phyloP scores from a whole-genome alignment of 2,329 filamentous ascomycete genomes.

The Lachnellula occidentalis region DNA sequence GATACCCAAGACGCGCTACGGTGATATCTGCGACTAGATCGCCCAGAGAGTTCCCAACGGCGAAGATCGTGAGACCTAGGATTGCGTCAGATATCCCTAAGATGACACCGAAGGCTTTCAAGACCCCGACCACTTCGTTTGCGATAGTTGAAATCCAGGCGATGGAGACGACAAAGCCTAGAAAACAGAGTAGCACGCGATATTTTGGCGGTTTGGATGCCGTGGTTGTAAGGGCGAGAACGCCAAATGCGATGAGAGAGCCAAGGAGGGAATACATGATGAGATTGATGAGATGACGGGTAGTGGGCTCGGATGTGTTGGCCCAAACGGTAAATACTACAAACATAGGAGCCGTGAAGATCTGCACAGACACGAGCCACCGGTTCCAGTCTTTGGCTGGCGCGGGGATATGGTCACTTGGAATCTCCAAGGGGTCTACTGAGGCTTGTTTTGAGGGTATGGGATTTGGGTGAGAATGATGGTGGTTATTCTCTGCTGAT shows the following conservation, averaged over 20 bases:
- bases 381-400: constrained; percentile 64
- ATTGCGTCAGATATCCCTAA: constrained; percentile 92
- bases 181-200: constrained; percentile 74
- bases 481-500: constrained; percentile 24
- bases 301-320: constrained; percentile 54
- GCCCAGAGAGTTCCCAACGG: constrained; percentile 90
- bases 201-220: constrained; percentile 63
- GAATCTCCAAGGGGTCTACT: constrained; percentile 4
- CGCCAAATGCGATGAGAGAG: constrained; percentile 61
- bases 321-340: constrained; percentile 71
- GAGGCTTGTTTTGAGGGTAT: constrained; percentile 12
- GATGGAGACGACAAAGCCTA: constrained; percentile 87
- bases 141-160: constrained; percentile 97
- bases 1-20: constrained; percentile 85
- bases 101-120: constrained; percentile 90
- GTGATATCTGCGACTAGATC: constrained; percentile 94
- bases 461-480: constrained; percentile 18
- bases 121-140: constrained; percentile 87
- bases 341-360: constrained; percentile 84
- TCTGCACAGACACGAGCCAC: constrained; percentile 81
- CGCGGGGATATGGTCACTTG: background rate
- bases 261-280: constrained; percentile 59
- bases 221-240: constrained; percentile 65
- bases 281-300: constrained; percentile 48
- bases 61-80: constrained; percentile 90